phyloP scores from a whole-genome alignment of 2,329 filamentous ascomycete species.

The Colletotrichum viniferum region DNA sequence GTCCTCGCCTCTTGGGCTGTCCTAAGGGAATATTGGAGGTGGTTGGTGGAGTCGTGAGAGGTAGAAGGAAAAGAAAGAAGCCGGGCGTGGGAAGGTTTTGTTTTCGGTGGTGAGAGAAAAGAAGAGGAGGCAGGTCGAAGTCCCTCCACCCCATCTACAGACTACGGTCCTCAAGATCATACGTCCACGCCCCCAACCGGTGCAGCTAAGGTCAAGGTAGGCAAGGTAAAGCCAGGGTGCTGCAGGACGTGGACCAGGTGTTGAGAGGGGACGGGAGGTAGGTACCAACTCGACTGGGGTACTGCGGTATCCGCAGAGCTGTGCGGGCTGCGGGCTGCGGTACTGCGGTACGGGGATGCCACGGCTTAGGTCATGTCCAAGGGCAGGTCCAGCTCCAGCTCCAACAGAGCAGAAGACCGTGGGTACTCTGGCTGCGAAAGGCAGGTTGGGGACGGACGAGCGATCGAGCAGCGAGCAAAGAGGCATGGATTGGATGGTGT shows the following conservation, averaged over 20 bases:
- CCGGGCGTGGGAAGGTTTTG: constrained; percentile 25
- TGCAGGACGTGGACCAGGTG: neutral
- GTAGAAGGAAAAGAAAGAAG: constrained; percentile 30
- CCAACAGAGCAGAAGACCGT: neutral
- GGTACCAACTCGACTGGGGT: constrained; percentile 8
- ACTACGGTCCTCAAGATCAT: neutral
- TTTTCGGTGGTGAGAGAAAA: constrained; percentile 26
- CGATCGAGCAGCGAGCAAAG: neutral
- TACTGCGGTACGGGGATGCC: neutral
- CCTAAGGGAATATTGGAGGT: constrained; percentile 29
- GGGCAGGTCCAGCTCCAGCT: neutral
- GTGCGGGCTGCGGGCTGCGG: neutral
- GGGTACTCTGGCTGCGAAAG: neutral
- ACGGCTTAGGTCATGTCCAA: neutral
- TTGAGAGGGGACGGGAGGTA: neutral
- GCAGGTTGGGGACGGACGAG: neutral
- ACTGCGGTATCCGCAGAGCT: constrained; percentile 11
- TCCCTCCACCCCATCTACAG: constrained; percentile 11
- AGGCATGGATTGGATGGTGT: neutral
- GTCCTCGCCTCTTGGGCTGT: constrained; percentile 24
- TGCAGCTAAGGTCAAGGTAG: constrained; percentile 1
- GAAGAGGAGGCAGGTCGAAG: constrained; percentile 23
- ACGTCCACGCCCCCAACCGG: constrained; percentile 7
- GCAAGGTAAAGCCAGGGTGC: constrained; percentile 4
- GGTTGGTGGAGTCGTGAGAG: constrained; percentile 38